These are phyloP conservation scores for Ormosia emarginata DNA, from an alignment of 306 rosid species.

Conservation along the genomic window DNA sequence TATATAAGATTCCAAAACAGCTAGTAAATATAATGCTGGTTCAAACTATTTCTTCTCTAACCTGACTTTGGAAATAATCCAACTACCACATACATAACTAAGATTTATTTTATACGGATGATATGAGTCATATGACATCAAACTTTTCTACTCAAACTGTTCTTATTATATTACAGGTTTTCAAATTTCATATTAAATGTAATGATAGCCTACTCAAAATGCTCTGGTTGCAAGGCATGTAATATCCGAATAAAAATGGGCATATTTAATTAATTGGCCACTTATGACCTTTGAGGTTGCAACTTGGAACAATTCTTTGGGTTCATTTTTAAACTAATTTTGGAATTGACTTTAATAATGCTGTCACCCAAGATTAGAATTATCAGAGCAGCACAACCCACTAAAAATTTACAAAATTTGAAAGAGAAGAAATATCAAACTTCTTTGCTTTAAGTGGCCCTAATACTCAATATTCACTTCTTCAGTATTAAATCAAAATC, in stretches of 20 bases:
- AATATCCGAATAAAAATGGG: too few species aligned
- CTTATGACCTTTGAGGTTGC: neutral
- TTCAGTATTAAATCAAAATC: neutral
- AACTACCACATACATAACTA: too few species aligned
- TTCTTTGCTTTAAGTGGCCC: neutral
- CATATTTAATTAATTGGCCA: neutral
- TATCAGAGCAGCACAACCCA: neutral
- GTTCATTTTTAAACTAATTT: neutral
- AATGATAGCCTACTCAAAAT: too few species aligned
- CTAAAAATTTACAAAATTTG: neutral
- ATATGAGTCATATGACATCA: too few species aligned
- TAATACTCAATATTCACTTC: neutral
- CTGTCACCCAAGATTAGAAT: neutral
- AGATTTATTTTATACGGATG: too few species aligned
- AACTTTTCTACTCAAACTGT: too few species aligned
- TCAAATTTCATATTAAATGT: too few species aligned
- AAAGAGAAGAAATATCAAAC: neutral
- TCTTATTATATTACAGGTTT: too few species aligned
- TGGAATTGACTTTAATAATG: neutral
- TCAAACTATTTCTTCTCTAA: too few species aligned
- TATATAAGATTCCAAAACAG: neutral
- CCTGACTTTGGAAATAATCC: neutral
- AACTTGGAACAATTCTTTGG: neutral
- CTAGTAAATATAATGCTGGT: neutral
- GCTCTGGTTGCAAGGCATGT: too few species aligned